Conservation (phyloP, 371 early-diverging fungal genomes). For the Coelomomyces lativittatus region DNA sequence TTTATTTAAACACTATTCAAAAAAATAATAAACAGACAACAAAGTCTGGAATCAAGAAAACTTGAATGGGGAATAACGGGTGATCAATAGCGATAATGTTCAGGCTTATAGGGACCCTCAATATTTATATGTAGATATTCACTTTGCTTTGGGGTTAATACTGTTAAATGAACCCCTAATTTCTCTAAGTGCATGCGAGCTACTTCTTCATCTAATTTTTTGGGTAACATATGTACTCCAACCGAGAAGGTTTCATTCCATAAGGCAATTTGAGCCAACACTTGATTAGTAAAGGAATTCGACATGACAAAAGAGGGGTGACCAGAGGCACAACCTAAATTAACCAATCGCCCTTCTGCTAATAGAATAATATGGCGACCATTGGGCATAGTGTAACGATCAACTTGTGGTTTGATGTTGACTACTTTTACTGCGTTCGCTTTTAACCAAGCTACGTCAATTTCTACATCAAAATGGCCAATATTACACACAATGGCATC, state of each 20-base stretch:
- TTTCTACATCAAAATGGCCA: constrained; percentile 98
- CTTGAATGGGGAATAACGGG: too few species aligned
- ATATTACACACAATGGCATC: constrained; percentile 98
- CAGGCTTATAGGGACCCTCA: constrained; percentile 92
- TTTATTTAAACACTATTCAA: too few species aligned
- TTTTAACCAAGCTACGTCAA: constrained; percentile 98
- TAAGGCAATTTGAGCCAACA: constrained; percentile 92
- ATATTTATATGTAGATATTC: constrained; percentile 68
- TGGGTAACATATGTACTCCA: constrained; percentile 96
- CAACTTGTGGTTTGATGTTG: constrained; percentile 97
- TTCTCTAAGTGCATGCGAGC: constrained; percentile 87
- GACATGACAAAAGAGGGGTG: constrained; percentile 98
- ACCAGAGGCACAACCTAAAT: constrained; percentile 97
- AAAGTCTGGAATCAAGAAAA: too few species aligned
- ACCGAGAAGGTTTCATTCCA: constrained; percentile 86
- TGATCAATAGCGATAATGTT: constrained; percentile 20
- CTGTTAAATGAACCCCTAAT: constrained; percentile 81
- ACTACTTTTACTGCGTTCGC: constrained; percentile 65
- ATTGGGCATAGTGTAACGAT: constrained; percentile 81
- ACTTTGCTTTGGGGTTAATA: constrained; percentile 50
- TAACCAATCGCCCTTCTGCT: constrained; percentile 96
- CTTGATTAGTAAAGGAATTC: constrained; percentile 97
- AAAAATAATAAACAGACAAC: too few species aligned
- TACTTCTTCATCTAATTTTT: constrained; percentile 97
- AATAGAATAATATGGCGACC: constrained; percentile 88